Evolutionary conservation across 108 stramenopile species (phyloP).

Genomic region (Conticribra weissflogii): DNA sequence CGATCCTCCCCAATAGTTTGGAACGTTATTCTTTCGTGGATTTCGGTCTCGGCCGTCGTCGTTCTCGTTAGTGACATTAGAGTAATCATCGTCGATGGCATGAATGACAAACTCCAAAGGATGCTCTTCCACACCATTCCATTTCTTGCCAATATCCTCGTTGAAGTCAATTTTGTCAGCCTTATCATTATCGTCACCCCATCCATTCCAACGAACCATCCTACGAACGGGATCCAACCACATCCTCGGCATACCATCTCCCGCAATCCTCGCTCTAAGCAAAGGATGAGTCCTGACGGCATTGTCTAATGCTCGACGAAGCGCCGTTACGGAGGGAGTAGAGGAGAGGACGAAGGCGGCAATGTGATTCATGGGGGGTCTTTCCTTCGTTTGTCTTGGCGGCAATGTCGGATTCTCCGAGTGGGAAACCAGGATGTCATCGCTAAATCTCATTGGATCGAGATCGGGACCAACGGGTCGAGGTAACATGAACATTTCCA

Average conservation of each 20-base stretch:
- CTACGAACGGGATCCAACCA: conserved; percentile 18
- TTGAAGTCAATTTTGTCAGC: not conserved
- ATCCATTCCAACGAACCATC: conserved; percentile 21
- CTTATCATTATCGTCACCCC: not conserved
- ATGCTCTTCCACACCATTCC: not conserved
- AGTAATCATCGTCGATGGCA: not conserved
- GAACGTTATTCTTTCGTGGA: not conserved
- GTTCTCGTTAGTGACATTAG: not conserved
- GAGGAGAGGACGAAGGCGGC: conserved; percentile 1
- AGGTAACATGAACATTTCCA: conserved; percentile 28
- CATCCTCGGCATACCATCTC: conserved; percentile 5
- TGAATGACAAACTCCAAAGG: conserved; percentile 12
- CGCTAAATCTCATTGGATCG: too few relatives aligned
- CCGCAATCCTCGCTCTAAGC: conserved; percentile 5
- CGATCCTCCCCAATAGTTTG: conserved; percentile 10
- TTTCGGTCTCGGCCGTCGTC: not conserved
- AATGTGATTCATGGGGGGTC: conserved; percentile 16
- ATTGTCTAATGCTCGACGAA: conserved; percentile 8
- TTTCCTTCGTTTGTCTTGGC: not conserved
- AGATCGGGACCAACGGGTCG: not conserved
- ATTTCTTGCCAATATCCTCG: too few relatives aligned
- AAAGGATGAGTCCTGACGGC: conserved; percentile 23
- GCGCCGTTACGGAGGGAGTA: conserved; percentile 10
- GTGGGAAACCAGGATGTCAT: too few relatives aligned
- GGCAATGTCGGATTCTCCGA: too few relatives aligned